Conservation (phyloP, 2,329 filamentous ascomycete species). For the Chrysoporthe puriensis region DNA sequence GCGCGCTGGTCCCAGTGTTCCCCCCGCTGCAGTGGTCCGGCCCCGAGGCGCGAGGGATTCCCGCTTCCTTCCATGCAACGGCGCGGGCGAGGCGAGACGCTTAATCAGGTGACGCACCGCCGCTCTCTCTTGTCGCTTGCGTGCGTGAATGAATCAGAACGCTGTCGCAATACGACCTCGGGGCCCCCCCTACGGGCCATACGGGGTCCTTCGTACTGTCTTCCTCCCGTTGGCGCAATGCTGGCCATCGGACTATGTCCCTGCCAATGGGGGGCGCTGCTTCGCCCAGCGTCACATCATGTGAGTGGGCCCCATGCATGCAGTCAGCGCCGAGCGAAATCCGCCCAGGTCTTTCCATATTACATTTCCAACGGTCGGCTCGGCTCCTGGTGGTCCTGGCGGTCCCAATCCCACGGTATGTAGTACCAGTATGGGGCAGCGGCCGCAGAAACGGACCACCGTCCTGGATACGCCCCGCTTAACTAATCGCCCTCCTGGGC, state of each 20-base stretch:
- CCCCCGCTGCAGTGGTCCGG: neutral
- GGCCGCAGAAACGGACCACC: neutral
- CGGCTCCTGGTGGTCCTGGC: neutral
- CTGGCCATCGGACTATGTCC: neutral
- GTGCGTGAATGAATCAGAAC: slow-evolving; percentile 2
- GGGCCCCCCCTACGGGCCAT: neutral
- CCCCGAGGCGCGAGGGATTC: neutral
- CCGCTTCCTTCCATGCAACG: neutral
- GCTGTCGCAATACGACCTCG: neutral
- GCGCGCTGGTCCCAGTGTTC: neutral
- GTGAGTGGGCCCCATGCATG: slow-evolving; percentile 1
- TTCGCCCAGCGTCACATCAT: neutral
- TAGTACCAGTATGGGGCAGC: neutral
- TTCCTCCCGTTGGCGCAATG: neutral
- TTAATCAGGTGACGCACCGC: neutral
- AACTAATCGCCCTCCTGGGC: neutral
- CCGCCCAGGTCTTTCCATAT: neutral
- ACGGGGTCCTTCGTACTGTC: neutral
- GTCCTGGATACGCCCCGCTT: neutral
- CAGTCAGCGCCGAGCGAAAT: slow-evolving; percentile 1
- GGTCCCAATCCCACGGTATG: slow-evolving; percentile 1
- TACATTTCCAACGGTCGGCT: neutral
- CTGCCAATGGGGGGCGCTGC: neutral
- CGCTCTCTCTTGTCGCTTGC: neutral
- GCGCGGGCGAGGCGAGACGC: neutral